These are phyloP conservation scores for Daldinia caldariorum DNA, from an alignment of 495 filamentous ascomycete species.

Conservation along the genomic window DNA sequence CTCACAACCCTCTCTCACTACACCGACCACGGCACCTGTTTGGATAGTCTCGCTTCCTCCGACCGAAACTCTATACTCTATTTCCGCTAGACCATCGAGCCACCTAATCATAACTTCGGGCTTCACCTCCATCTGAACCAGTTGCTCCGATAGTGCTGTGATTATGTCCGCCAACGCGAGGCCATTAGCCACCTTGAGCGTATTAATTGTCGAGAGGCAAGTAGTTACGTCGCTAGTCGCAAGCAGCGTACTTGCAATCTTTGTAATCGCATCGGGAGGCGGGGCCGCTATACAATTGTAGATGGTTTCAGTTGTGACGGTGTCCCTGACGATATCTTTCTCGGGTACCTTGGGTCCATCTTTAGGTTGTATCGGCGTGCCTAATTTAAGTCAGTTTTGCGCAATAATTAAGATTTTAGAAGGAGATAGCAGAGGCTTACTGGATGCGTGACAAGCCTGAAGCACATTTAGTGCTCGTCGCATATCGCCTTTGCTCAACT, in stretches of 20 bases:
- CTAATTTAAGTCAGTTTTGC: slow-evolving; percentile 46
- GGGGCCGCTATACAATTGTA: slow-evolving; percentile 98
- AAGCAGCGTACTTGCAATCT: slow-evolving; percentile 84
- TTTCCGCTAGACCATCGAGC: slow-evolving; percentile 90
- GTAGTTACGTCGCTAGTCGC: slow-evolving; percentile 84
- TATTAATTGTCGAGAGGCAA: slow-evolving; percentile 85
- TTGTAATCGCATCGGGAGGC: slow-evolving; percentile 85
- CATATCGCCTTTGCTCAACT: slow-evolving; percentile 95
- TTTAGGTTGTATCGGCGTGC: slow-evolving; percentile 75
- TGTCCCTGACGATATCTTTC: slow-evolving; percentile 73
- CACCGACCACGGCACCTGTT: slow-evolving; percentile 90
- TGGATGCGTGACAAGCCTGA: slow-evolving; percentile 95
- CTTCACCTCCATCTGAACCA: slow-evolving; percentile 84
- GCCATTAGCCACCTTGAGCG: slow-evolving; percentile 85
- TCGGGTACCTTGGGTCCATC: slow-evolving; percentile 67
- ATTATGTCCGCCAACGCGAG: slow-evolving; percentile 94
- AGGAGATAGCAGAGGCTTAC: slow-evolving; percentile 57
- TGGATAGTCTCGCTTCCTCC: slow-evolving; percentile 91
- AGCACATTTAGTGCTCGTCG: slow-evolving; percentile 92
- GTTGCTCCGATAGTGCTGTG: slow-evolving; percentile 81
- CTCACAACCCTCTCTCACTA: slow-evolving; percentile 86
- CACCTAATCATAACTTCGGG: slow-evolving; percentile 87
- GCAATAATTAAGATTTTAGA: not conserved
- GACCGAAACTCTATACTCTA: slow-evolving; percentile 89
- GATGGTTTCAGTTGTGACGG: slow-evolving; percentile 89